phyloP scores from a whole-genome alignment of 768 basidiomycete species.

The Russula earlei region DNA sequence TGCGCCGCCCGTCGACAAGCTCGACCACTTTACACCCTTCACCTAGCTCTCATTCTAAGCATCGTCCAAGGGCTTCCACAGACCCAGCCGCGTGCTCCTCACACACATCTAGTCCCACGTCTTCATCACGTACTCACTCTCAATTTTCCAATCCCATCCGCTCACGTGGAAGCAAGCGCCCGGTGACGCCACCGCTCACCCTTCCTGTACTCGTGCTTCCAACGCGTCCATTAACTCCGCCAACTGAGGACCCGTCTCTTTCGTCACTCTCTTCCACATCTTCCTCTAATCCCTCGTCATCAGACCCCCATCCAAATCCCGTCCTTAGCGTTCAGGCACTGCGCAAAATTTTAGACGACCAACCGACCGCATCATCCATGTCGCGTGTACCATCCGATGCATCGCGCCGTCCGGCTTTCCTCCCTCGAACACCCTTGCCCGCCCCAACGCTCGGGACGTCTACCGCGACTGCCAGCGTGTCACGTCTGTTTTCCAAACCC shows the following conservation, averaged over 20 bases:
- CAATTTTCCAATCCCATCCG: conserved; percentile 8
- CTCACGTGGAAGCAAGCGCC: conserved; percentile 19
- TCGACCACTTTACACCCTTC: conserved; percentile 1
- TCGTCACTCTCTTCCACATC: conserved; percentile 22
- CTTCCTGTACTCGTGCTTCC: conserved; percentile 24
- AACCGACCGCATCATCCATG: conserved; percentile 28
- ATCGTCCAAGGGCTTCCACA: not conserved
- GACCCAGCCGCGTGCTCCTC: not conserved
- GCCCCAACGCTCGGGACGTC: conserved; percentile 50
- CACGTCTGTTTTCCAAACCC: conserved; percentile 61
- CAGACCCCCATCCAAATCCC: conserved; percentile 44
- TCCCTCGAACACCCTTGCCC: conserved; percentile 42
- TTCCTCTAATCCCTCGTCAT: conserved; percentile 41
- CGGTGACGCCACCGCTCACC: conserved; percentile 8
- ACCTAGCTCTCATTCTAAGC: not conserved
- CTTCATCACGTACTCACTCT: not conserved
- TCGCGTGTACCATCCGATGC: conserved; percentile 26
- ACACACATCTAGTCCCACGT: not conserved
- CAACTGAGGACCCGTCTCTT: conserved; percentile 44
- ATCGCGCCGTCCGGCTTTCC: conserved; percentile 28
- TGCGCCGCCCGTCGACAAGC: conserved; percentile 16
- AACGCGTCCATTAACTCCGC: conserved; percentile 42
- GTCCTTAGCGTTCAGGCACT: conserved; percentile 58
- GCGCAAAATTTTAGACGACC: conserved; percentile 59
- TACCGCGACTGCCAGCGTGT: conserved; percentile 68